Conservation (phyloP, 2,329 filamentous ascomycete species). For the Lasiodiplodia sp. region DNA sequence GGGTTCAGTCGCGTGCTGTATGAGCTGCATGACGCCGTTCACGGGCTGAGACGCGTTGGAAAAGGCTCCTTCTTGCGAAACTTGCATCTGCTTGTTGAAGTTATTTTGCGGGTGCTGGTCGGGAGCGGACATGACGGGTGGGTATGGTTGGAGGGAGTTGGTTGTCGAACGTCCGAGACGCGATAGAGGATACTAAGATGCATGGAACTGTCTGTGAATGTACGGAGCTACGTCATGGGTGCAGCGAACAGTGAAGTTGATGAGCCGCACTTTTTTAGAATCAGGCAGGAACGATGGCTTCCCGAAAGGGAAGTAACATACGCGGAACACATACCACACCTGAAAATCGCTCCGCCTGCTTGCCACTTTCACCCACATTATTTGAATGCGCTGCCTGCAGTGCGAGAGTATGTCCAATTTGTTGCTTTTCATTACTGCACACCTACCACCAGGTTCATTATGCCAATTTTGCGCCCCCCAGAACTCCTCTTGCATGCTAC, state of each 20-base stretch:
- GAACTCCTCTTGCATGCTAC: neutral
- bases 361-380: too few relatives aligned
- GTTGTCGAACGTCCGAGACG: neutral
- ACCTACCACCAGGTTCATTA: too few relatives aligned
- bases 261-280: neutral
- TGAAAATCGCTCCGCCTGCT: too few relatives aligned
- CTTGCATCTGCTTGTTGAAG: neutral
- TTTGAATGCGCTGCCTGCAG: too few relatives aligned
- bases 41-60: too few relatives aligned
- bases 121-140: neutral
- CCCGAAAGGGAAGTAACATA: too few relatives aligned
- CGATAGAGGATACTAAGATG: neutral
- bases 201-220: neutral
- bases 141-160: neutral
- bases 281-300: neutral
- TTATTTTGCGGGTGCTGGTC: neutral
- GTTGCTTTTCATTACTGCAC: neutral
- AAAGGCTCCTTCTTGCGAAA: neutral
- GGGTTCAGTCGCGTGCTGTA: too few relatives aligned
- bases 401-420: neutral
- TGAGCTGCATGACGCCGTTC: neutral
- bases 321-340: too few relatives aligned
- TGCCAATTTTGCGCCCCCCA: neutral
- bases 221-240: too few relatives aligned
- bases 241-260: neutral